phyloP scores from a whole-genome alignment of 345 rosid genomes.

The Ceriops decandra region DNA sequence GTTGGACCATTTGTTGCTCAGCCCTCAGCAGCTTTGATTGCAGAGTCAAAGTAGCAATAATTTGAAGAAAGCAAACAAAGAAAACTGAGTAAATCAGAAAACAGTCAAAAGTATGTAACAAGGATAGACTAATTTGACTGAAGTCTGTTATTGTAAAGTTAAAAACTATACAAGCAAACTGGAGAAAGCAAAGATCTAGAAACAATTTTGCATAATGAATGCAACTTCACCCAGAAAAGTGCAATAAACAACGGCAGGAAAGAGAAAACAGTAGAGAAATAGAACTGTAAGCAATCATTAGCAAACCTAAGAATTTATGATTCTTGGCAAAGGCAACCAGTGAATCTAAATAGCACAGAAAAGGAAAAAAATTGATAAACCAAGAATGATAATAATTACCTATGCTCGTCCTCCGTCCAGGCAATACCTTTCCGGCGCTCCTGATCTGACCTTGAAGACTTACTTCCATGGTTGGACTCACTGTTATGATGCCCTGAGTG shows the following conservation, averaged over 20 bases:
- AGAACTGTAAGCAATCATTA: background rate
- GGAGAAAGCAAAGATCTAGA: background rate
- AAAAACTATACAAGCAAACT: background rate
- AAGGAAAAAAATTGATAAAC: background rate
- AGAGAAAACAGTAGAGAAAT: background rate
- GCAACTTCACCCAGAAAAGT: background rate
- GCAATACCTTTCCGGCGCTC: slow-evolving; percentile 98
- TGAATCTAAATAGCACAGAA: background rate
- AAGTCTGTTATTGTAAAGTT: background rate
- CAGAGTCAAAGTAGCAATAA: background rate
- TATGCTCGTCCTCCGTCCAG: slow-evolving; percentile 94
- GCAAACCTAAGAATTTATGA: background rate
- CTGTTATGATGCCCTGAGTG: slow-evolving; percentile 45
- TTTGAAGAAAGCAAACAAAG: background rate
- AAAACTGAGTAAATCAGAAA: too few species aligned
- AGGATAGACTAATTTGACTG: background rate
- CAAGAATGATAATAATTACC: slow-evolving; percentile 7
- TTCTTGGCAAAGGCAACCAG: background rate
- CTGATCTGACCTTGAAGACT: slow-evolving; percentile 81
- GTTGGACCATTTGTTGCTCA: background rate
- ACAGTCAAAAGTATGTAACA: background rate
- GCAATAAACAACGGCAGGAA: background rate
- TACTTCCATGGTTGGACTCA: slow-evolving; percentile 69
- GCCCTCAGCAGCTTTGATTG: background rate
- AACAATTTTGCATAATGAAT: background rate